A percentile compares a stretch with the other conserved stretches of the same genome.
Evolutionary conservation across 2,329 filamentous ascomycete species (phyloP).

Genomic region (Penicillium crustosum): DNA sequence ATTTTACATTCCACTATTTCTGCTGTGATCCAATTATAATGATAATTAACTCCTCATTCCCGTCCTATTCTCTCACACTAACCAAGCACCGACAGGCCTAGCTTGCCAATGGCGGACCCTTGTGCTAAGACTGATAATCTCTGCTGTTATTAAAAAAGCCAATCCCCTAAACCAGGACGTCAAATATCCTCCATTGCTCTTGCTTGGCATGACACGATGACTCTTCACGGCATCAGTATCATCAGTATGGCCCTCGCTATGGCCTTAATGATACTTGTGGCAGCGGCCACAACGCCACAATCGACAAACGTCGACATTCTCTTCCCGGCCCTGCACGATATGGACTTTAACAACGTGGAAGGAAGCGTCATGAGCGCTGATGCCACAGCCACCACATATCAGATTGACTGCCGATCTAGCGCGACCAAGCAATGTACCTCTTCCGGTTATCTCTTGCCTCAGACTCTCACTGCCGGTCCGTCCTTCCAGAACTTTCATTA

Average conservation of each 20-base stretch:
- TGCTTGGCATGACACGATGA: not conserved
- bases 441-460: not conserved
- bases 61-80: not conserved
- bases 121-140: not conserved
- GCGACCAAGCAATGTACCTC: not conserved
- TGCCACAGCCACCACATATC: not conserved
- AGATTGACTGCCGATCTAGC: not conserved
- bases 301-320: not conserved
- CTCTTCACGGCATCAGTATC: not conserved
- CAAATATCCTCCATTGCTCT: not conserved
- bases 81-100: not conserved
- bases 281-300: not conserved
- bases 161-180: not conserved
- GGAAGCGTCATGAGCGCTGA: not conserved
- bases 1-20: not conserved
- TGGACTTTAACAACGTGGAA: not conserved
- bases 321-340: not conserved
- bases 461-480: not conserved
- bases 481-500: not conserved
- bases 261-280: not conserved
- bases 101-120: not conserved
- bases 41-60: not conserved
- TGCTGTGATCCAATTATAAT: not conserved
- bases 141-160: not conserved
- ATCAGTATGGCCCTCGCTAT: not conserved